Evolutionary conservation across 1,284 basidiomycete species (phyloP).

Genomic region (Trichosporon sp.): DNA sequence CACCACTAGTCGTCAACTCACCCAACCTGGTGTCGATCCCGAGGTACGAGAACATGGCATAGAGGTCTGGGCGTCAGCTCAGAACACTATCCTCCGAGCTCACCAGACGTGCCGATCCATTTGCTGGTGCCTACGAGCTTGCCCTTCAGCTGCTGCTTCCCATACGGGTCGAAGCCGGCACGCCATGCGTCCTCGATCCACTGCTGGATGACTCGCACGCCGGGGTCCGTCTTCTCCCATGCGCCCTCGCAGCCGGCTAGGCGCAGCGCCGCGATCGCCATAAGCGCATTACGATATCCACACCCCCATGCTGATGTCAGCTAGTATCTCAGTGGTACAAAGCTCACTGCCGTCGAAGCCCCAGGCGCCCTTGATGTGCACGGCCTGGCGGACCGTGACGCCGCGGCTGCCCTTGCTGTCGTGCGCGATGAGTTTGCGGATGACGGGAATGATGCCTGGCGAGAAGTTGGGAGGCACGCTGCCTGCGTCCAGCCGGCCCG

Average conservation of each 20-base stretch:
- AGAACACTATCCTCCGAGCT: conserved; percentile 10
- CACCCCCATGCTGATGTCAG: conserved; percentile 44
- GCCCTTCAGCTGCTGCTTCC: conserved; percentile 57
- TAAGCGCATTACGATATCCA: conserved; percentile 73
- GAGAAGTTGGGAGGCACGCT: conserved; percentile 60
- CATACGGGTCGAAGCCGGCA: conserved; percentile 64
- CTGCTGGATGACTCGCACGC: conserved; percentile 64
- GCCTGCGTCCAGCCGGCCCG: conserved; percentile 11
- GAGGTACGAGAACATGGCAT: conserved; percentile 41
- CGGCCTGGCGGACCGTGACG: conserved; percentile 60
- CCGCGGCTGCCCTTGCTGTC: conserved; percentile 57
- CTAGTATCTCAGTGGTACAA: conserved; percentile 18
- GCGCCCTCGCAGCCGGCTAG: conserved; percentile 48
- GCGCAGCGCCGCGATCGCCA: conserved; percentile 64
- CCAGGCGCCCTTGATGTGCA: conserved; percentile 60
- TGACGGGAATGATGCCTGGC: conserved; percentile 67
- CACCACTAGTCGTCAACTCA: conserved; percentile 8
- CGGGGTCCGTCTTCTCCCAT: conserved; percentile 51
- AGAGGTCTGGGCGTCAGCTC: conserved; percentile 50
- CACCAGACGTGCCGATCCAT: conserved; percentile 75
- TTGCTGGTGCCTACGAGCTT: conserved; percentile 61
- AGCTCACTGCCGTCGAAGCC: conserved; percentile 65
- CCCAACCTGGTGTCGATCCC: conserved; percentile 59
- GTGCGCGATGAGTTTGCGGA: conserved; percentile 56
- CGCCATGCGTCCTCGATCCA: conserved; percentile 78